Percentiles rank a stretch among this genome's conserved stretches.
phyloP scores from a whole-genome alignment of 306 rosid genomes.

The Ammopiptanthus mongolicus region DNA sequence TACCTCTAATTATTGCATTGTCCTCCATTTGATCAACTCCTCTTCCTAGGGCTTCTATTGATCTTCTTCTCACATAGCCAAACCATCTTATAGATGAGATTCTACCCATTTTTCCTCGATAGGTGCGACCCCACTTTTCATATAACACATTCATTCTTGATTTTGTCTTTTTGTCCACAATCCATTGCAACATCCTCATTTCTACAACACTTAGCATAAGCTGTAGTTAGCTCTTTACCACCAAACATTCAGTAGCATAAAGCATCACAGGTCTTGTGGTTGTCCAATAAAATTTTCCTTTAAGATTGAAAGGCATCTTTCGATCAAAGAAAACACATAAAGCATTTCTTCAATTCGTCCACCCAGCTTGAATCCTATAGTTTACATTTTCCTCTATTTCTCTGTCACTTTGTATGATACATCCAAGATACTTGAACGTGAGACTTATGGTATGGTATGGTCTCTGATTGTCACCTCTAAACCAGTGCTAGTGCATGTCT shows the following conservation, averaged over 20 bases:
- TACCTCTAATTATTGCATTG: neutral
- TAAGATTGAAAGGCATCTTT: neutral
- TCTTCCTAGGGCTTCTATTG: neutral
- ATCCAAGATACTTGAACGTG: neutral
- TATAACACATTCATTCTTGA: neutral
- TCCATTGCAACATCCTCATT: neutral
- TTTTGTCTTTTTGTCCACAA: neutral
- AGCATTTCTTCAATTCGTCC: neutral
- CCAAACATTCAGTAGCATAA: neutral
- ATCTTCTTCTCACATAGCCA: neutral
- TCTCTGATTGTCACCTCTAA: neutral
- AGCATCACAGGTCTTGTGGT: neutral
- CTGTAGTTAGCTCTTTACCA: neutral
- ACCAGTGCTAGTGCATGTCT: neutral
- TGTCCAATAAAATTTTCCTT: neutral
- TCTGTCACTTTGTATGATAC: neutral
- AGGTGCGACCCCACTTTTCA: neutral
- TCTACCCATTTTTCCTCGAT: neutral
- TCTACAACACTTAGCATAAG: neutral
- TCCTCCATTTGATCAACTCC: neutral
- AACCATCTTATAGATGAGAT: neutral
- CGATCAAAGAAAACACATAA: neutral
- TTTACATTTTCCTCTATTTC: neutral
- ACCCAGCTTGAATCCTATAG: neutral
- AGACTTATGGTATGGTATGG: neutral